A percentile compares a stretch with the other conserved stretches of the same genome.
phyloP scores from a whole-genome alignment of 2,329 filamentous ascomycete genomes.

The Phialophora verrucosa region DNA sequence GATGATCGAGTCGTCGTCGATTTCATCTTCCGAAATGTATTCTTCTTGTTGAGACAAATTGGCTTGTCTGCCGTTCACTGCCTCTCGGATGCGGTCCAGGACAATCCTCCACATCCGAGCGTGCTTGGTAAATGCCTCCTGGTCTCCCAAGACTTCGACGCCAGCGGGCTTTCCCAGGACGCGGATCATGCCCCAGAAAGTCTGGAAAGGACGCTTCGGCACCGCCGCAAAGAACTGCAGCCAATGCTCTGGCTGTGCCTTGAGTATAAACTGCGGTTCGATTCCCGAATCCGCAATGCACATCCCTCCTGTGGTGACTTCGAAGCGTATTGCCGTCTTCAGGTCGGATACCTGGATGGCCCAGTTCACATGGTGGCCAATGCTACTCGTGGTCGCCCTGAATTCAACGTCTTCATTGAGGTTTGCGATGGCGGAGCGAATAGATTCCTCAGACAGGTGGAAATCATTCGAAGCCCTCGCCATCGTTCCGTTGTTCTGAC shows the following conservation, averaged over 20 bases:
- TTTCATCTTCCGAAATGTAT: conserved; percentile 24
- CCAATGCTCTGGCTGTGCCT: conserved; percentile 28
- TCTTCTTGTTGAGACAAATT: background rate
- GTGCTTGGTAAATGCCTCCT: conserved; percentile 25
- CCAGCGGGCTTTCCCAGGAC: conserved; percentile 28
- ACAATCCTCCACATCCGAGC: conserved; percentile 29
- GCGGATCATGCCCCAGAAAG: conserved; percentile 36
- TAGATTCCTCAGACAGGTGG: background rate
- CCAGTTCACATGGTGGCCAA: background rate
- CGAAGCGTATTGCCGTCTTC: background rate
- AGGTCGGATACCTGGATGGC: conserved; percentile 9
- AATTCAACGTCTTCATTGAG: conserved; percentile 23
- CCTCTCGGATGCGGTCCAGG: conserved; percentile 27
- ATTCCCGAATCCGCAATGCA: background rate
- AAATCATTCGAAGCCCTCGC: background rate
- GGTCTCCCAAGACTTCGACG: conserved; percentile 27
- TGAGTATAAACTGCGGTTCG: conserved; percentile 25
- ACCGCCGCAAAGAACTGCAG: conserved; percentile 22
- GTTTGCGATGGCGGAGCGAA: background rate
- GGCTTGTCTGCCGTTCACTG: conserved; percentile 3
- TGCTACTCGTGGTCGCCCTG: conserved; percentile 5
- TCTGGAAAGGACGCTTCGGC: conserved; percentile 32
- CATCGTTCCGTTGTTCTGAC: background rate
- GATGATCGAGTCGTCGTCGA: conserved; percentile 32
- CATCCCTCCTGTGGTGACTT: background rate